Evolutionary conservation across 2,329 filamentous ascomycete species (phyloP).

Genomic region (Malbranchea cinnamomea): DNA sequence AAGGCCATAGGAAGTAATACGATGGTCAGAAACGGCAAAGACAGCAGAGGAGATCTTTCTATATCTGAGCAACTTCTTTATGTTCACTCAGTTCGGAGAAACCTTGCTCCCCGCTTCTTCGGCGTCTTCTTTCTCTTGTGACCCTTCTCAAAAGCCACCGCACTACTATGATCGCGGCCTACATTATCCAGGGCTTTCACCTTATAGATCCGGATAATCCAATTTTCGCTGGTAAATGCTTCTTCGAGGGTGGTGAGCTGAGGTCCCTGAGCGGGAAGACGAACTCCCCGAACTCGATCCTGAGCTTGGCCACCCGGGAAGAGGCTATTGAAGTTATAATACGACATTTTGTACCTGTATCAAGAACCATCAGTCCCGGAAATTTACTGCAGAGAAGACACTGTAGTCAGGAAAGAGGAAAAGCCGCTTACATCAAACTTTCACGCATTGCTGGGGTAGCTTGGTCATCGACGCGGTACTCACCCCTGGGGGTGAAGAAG

Average conservation of each 20-base stretch:
- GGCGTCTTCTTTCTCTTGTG: slow-evolving; percentile 35
- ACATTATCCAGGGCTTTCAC: slow-evolving; percentile 98
- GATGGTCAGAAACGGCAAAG: too few relatives aligned
- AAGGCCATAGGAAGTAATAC: too few relatives aligned
- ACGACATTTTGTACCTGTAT: slow-evolving; percentile 97
- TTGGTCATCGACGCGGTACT: slow-evolving; percentile 86
- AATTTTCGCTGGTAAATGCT: slow-evolving; percentile 98
- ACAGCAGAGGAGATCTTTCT: too few relatives aligned
- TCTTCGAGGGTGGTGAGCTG: slow-evolving; percentile 83
- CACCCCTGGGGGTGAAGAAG: slow-evolving; percentile 85
- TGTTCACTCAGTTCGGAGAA: slow-evolving; percentile 23
- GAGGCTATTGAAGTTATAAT: slow-evolving; percentile 88
- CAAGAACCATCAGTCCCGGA: slow-evolving; percentile 1
- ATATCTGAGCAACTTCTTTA: too few relatives aligned
- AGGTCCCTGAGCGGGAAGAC: slow-evolving; percentile 70
- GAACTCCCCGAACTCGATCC: slow-evolving; percentile 73
- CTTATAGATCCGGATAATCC: slow-evolving; percentile 99
- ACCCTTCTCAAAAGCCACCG: slow-evolving; percentile 37
- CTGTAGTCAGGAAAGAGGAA: not conserved
- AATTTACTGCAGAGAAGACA: slow-evolving; percentile 2
- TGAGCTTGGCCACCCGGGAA: slow-evolving; percentile 83
- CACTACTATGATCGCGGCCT: slow-evolving; percentile 66
- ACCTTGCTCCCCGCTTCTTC: slow-evolving; percentile 29
- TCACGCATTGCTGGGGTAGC: slow-evolving; percentile 97
- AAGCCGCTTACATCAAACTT: slow-evolving; percentile 90